Conservation (phyloP, 139 green algal species). For the Zygnema circumcarinatum region DNA sequence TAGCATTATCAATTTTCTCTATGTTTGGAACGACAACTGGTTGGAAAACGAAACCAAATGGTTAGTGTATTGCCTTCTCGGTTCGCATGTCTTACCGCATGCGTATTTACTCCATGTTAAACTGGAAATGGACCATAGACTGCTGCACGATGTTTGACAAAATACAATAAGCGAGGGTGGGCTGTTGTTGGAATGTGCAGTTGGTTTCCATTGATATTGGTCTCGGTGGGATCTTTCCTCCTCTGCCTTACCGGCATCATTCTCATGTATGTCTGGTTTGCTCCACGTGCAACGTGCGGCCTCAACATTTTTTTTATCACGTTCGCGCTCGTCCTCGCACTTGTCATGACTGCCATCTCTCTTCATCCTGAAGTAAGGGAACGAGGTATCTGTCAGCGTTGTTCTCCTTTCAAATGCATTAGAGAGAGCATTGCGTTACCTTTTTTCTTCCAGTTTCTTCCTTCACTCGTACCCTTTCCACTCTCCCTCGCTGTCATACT, state of each 20-base stretch:
- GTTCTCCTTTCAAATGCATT: background rate
- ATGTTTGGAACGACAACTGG: slow-evolving; percentile 90
- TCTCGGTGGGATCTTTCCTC: slow-evolving; percentile 72
- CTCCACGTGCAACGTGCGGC: slow-evolving; percentile 73
- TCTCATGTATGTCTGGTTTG: slow-evolving; percentile 83
- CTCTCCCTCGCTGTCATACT: background rate
- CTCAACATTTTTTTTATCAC: slow-evolving; percentile 92
- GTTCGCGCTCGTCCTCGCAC: slow-evolving; percentile 73
- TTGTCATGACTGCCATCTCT: slow-evolving; percentile 64
- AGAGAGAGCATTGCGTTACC: background rate
- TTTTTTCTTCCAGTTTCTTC: background rate
- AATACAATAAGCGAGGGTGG: background rate
- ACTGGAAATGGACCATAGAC: background rate
- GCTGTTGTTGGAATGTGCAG: background rate
- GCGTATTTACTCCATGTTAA: background rate
- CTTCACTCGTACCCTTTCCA: background rate
- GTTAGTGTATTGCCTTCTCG: slow-evolving; percentile 59
- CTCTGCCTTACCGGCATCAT: slow-evolving; percentile 76
- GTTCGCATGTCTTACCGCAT: slow-evolving; percentile 56
- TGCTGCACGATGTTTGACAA: background rate
- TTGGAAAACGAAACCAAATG: slow-evolving; percentile 80
- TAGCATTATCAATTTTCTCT: slow-evolving; percentile 91
- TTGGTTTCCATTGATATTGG: slow-evolving; percentile 75
- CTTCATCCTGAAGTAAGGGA: slow-evolving; percentile 34
- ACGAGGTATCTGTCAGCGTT: background rate